Percentiles rank a stretch among this genome's conserved stretches.
These are phyloP conservation scores for Musa troglodytarum DNA, from an alignment of 176 grass and related monocot species.

Conservation along the genomic window DNA sequence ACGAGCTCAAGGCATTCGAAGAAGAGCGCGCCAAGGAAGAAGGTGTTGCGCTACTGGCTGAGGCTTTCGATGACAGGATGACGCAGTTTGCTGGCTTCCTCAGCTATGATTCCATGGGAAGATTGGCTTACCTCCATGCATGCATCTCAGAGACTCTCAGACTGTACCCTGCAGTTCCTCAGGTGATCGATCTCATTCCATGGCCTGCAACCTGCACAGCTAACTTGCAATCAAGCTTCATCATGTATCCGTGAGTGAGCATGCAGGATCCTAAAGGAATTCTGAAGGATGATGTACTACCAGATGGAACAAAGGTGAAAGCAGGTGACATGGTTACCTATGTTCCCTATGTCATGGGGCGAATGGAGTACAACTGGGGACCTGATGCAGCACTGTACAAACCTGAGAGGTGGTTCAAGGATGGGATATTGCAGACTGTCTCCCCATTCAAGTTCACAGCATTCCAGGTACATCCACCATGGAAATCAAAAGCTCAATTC, in stretches of 20 bases:
- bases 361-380: conserved; percentile 99
- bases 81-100: conserved; percentile 56
- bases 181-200: conserved; percentile 28
- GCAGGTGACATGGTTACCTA: conserved; percentile 92
- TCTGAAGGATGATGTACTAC: conserved; percentile 74
- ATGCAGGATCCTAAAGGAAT: conserved; percentile 85
- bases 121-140: conserved; percentile 78
- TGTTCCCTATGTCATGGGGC: conserved; percentile 84
- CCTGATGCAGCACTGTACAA: conserved; percentile 55
- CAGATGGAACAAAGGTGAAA: conserved; percentile 74
- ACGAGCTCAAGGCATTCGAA: conserved; percentile 66
- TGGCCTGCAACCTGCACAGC: neutral
- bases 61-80: conserved; percentile 33
- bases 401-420: conserved; percentile 79
- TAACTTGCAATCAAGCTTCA: neutral
- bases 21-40: conserved; percentile 46
- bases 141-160: conserved; percentile 88
- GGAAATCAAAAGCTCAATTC: no score
- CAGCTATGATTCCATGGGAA: conserved; percentile 68
- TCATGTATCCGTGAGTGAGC: neutral
- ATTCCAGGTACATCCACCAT: conserved; percentile 44
- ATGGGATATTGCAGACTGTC: conserved; percentile 51
- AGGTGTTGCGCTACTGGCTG: neutral
- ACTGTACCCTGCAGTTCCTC: conserved; percentile 75
- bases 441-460: conserved; percentile 99